Conservation (phyloP, 73 alveolate genomes). For the Paramecium sexaurelia region DNA sequence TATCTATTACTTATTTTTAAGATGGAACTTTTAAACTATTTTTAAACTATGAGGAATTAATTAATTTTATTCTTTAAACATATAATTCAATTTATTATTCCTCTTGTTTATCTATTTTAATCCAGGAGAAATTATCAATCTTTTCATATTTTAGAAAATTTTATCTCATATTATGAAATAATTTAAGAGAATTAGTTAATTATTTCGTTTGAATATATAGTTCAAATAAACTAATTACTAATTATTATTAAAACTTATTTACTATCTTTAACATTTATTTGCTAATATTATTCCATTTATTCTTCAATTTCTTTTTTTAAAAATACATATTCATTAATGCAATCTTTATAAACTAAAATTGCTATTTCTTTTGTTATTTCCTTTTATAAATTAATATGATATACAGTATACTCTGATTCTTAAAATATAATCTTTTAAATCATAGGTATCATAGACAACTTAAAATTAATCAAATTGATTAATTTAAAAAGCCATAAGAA, state of each 20-base stretch:
- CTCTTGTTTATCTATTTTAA: not conserved
- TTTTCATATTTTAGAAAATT: not conserved
- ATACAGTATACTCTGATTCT: not conserved
- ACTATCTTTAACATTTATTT: constrained; percentile 4
- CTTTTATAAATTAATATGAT: not conserved
- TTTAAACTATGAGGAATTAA: not conserved
- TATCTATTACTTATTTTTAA: not conserved
- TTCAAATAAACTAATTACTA: constrained; percentile 9
- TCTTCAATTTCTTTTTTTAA: not conserved
- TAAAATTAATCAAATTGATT: not conserved
- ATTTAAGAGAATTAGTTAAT: not conserved
- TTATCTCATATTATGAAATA: not conserved
- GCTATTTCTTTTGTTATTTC: not conserved
- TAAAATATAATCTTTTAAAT: not conserved
- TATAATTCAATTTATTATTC: not conserved
- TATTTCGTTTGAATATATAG: not conserved
- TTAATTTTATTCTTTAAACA: not conserved
- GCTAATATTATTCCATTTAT: not conserved
- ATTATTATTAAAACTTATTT: not conserved
- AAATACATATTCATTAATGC: not conserved
- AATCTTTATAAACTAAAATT: not conserved
- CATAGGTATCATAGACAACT: not conserved
- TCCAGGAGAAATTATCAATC: not conserved
- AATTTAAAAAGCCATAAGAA: constrained; percentile 43
- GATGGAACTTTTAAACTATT: not conserved